Base-by-base conservation (phyloP, 2,329 filamentous ascomycete species). In the Orbilia javanica region DNA sequence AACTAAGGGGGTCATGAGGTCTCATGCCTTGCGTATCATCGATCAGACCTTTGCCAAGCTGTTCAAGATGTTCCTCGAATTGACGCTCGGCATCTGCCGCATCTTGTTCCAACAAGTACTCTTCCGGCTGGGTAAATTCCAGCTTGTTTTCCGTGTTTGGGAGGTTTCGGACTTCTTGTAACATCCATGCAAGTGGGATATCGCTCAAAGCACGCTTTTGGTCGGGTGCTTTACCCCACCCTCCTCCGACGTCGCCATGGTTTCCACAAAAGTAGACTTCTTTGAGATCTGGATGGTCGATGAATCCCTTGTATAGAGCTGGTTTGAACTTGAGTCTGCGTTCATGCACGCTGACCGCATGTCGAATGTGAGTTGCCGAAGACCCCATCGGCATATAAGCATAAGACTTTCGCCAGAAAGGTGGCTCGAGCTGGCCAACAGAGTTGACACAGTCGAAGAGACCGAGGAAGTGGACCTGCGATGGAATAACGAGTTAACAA, bases 191-290 rank as follows among this genome's bases (percentile, higher is more conserved):
- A 0, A 88, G 82, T 1, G 87, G 84, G 20, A 87, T 84, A 74
- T 88, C 86, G 25, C 86, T 88, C 82, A 88, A 84, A 27, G 83
- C 50, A 0, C 81, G 83, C 80, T 82, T 82, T 1, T 82, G 68
- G 11, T 80, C 78, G 3, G 81, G 81, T 5, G 81, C 80, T 7
- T 84, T 83, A 0, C 84, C 84, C 85, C 87, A 89, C 0, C 88
- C 88, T 0, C 88, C 88, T 1, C 88, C 88, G 8, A 88, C 84
- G 66, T 89, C 87, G 8, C 86, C 85, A 70, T 89, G 88, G 67
- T 86, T 86, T 0, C 88, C 88, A 0, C 87, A 85, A 78, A 89
- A 89, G 87, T 87, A 89, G 52, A 88, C 86, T 78, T 89, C 87
- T 57, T 86, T 85, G 81, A 80, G 64, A 78, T 82, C 60, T 53